phyloP scores from a whole-genome alignment of 2,329 filamentous ascomycete species.

The Leptographium galeiforme region DNA sequence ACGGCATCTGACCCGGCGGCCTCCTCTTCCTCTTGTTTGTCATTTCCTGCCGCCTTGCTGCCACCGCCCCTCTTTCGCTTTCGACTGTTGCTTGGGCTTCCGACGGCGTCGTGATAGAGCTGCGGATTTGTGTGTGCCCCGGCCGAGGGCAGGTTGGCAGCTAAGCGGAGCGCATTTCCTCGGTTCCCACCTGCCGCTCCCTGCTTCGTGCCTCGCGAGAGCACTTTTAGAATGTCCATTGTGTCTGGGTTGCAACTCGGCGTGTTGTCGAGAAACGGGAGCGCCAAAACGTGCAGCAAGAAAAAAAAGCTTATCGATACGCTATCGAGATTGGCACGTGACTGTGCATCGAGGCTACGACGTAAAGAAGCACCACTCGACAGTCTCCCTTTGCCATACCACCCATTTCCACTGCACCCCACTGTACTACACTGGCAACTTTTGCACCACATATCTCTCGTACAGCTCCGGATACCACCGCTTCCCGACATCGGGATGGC shows the following conservation, averaged over 20 bases:
- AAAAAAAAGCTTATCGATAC: background rate
- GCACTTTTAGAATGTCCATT: conserved; percentile 63
- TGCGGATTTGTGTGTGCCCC: conserved; percentile 54
- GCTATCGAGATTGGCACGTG: too few relatives aligned
- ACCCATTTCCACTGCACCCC: too few relatives aligned
- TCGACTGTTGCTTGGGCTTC: conserved; percentile 32
- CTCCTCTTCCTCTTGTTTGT: conserved; percentile 12
- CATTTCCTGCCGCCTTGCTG: background rate
- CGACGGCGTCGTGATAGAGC: conserved; percentile 45
- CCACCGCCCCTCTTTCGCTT: conserved; percentile 30
- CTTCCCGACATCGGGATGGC: conserved; percentile 8
- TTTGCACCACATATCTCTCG: conserved; percentile 6
- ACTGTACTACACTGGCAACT: background rate
- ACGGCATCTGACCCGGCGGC: conserved; percentile 22
- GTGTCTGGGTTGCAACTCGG: background rate
- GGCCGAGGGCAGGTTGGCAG: conserved; percentile 46
- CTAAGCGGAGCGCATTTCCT: conserved; percentile 21
- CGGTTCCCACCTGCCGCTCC: conserved; percentile 15
- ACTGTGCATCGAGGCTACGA: too few relatives aligned
- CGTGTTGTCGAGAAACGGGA: too few relatives aligned
- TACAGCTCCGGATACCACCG: conserved; percentile 8
- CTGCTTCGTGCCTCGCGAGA: conserved; percentile 56
- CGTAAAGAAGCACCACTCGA: too few relatives aligned
- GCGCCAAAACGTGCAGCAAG: background rate
- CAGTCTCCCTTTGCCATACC: too few relatives aligned